Evolutionary conservation across 2,329 filamentous ascomycete species (phyloP).

Genomic region (Ceratocystis cacaofunesta): DNA sequence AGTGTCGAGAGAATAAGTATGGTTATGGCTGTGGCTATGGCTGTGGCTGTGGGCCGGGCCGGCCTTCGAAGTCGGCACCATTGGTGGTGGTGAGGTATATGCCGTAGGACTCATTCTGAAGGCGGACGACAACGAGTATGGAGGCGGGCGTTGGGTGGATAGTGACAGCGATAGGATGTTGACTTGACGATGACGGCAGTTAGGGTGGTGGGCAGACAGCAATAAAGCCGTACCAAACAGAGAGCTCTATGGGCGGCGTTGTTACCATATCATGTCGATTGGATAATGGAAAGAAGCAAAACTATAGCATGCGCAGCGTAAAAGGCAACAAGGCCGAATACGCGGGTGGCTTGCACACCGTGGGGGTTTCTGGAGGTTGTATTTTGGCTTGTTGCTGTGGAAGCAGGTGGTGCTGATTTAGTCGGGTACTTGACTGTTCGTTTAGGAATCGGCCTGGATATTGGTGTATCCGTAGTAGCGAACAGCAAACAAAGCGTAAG

Average conservation of each 20-base stretch:
- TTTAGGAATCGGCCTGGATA: neutral
- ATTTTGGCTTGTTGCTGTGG: neutral
- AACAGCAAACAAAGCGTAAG: neutral
- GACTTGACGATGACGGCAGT: neutral
- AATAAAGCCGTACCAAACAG: neutral
- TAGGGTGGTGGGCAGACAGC: neutral
- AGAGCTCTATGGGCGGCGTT: neutral
- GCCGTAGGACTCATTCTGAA: constrained; percentile 13
- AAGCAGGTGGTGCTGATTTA: neutral
- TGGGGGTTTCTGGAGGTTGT: neutral
- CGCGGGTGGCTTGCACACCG: neutral
- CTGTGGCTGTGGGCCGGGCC: neutral
- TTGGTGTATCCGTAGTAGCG: neutral
- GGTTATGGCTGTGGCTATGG: constrained; percentile 11
- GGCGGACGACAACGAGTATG: neutral
- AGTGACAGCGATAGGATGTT: neutral
- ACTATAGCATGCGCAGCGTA: neutral
- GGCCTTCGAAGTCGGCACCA: constrained; percentile 1
- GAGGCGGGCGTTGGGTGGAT: too few species aligned
- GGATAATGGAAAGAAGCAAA: neutral
- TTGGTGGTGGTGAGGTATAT: constrained; percentile 6
- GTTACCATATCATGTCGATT: neutral
- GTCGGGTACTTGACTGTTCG: neutral
- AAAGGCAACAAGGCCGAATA: neutral
- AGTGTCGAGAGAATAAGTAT: constrained; percentile 24